Base-by-base conservation (phyloP, 2,329 filamentous ascomycete species). In the Colletotrichum brevisporum region DNA sequence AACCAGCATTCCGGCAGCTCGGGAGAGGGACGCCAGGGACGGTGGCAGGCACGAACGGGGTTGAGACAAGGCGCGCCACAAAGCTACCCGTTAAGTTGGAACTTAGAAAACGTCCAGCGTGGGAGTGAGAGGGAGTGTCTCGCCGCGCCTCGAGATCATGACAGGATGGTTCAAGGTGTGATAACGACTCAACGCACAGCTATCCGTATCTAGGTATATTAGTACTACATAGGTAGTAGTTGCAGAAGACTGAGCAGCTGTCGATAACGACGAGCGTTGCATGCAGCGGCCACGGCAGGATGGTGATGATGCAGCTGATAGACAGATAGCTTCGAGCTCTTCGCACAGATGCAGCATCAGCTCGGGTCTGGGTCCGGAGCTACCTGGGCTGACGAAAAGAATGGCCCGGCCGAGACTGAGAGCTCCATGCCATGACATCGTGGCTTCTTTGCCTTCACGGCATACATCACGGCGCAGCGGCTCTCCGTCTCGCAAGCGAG, bases 1-100 rank as follows among this genome's bases (percentile, higher is more conserved):
- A 57, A 56, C 26, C 67, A 69, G 56, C 67, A 69, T 69, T 67
- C 67, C 67, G 55, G 39, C 62, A 69, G 63, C 56, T 61, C 56
- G 63, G 66, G 45, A 61, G 39, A 61, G 43, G 36, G 67, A 51
- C 26, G 51, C 62, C 43, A 67, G 31, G 59, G 39, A 21, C 60
- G 52, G 45, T 65, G 27, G 31, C 41, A 45, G 61, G 18, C 50
- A 51, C 36, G 62, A 51, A 31, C 31, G 51, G 66, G 36, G 18
- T 59, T 26, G 6, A 60, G 51, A 69, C 24, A 61, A 16, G 26
- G 18, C 36, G 56, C 67, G 67, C 67, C 67, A 67, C 63, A 43
- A 13, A 53, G 59, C 51, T 54, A 54, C 16, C 41, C 50, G 50
- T 47, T 18, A 54, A 53, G 50, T 24, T 31, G 13, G 12, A 31